phyloP scores from a whole-genome alignment of 78 protist genomes.

The Cavenderia fasciculata region DNA sequence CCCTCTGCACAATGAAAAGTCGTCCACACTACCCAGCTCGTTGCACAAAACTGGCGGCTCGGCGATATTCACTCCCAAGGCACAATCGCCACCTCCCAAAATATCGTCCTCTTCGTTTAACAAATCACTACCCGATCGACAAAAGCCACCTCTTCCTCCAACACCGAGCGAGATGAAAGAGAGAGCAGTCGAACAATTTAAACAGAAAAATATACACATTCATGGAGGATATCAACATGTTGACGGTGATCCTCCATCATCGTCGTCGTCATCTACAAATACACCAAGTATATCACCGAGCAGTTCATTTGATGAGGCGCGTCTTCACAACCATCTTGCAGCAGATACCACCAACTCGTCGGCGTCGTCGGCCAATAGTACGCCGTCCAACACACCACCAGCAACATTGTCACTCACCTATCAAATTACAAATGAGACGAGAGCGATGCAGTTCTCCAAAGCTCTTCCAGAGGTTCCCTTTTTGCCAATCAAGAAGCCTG shows the following conservation, averaged over 20 bases:
- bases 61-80: not conserved
- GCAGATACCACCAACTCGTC: not conserved
- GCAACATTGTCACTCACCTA: not conserved
- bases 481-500: not conserved
- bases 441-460: conserved; percentile 11
- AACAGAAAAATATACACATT: conserved; percentile 45
- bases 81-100: not conserved
- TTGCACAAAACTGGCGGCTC: not conserved
- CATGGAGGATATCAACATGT: not conserved
- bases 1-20: not conserved
- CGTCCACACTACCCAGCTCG: not conserved
- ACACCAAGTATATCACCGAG: not conserved
- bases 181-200: conserved; percentile 59
- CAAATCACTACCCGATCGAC: not conserved
- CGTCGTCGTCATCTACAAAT: not conserved
- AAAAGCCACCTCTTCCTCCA: conserved; percentile 59
- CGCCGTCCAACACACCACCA: conserved; percentile 21
- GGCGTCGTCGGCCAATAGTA: not conserved
- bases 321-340: conserved; percentile 5
- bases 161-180: conserved; percentile 49
- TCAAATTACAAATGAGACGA: not conserved
- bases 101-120: too few relatives aligned
- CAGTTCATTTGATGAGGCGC: too few relatives aligned
- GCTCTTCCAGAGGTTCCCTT: conserved; percentile 10
- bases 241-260: not conserved